These are phyloP conservation scores for Penicillium mononematosum DNA, from an alignment of 495 filamentous ascomycete genomes.

Conservation along the genomic window DNA sequence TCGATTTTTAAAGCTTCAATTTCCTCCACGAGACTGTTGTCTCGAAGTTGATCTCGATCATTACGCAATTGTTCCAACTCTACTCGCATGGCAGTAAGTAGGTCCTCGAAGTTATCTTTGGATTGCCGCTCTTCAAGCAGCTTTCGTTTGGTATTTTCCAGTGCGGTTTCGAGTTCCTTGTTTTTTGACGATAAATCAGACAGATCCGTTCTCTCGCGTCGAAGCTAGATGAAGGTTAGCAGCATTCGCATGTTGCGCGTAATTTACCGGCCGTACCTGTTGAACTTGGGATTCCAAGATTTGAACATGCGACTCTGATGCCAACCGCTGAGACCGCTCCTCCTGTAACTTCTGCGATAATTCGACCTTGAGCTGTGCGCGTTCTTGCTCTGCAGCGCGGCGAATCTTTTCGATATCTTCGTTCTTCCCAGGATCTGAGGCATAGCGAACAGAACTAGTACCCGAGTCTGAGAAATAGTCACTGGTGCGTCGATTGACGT, in stretches of 20 bases:
- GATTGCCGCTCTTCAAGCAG: conserved; percentile 80
- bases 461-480: conserved; percentile 98
- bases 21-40: conserved; percentile 73
- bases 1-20: conserved; percentile 60
- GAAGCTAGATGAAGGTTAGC: conserved; percentile 34
- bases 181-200: conserved; percentile 45
- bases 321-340: conserved; percentile 70
- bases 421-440: conserved; percentile 58
- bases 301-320: conserved; percentile 77
- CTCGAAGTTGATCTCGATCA: conserved; percentile 87
- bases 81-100: conserved; percentile 76
- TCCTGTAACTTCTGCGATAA: conserved; percentile 80
- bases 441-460: conserved; percentile 76
- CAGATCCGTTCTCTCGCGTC: conserved; percentile 43
- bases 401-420: conserved; percentile 84
- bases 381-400: conserved; percentile 85
- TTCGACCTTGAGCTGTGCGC: conserved; percentile 80
- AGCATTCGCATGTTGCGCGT: neutral
- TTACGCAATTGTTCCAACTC: conserved; percentile 81
- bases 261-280: conserved; percentile 36
- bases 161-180: conserved; percentile 71
- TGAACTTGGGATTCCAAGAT: conserved; percentile 74
- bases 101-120: conserved; percentile 92
- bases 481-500: conserved; percentile 72
- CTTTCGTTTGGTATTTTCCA: conserved; percentile 79